Conservation (phyloP, 345 rosid species). For the Crucihimalaya himalaica region DNA sequence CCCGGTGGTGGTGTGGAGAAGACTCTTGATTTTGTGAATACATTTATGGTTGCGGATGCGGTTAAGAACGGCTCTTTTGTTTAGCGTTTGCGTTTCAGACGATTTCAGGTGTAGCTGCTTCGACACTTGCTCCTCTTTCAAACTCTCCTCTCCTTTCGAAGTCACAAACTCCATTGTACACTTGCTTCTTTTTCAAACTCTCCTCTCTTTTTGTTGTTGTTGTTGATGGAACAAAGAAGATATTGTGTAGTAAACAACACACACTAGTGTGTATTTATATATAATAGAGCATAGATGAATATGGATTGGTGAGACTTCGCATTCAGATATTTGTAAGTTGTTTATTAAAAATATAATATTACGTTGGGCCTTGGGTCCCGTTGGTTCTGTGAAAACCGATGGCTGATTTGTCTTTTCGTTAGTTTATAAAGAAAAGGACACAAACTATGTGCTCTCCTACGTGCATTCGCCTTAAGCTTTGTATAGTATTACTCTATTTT, state of each 20-base stretch:
- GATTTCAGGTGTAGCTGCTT: slow-evolving; percentile 39
- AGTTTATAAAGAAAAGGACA: background rate
- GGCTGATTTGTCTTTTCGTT: slow-evolving; percentile 37
- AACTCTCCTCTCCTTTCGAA: slow-evolving; percentile 24
- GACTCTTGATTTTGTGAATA: slow-evolving; percentile 39
- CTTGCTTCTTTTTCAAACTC: slow-evolving; percentile 34
- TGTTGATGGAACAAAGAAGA: slow-evolving; percentile 3
- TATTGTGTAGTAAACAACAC: slow-evolving; percentile 1
- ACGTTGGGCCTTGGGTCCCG: slow-evolving; percentile 30
- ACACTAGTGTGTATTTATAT: slow-evolving; percentile 16
- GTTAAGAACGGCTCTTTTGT: slow-evolving; percentile 41
- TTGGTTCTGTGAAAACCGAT: slow-evolving; percentile 38
- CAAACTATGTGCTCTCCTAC: slow-evolving; percentile 37
- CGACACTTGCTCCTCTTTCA: slow-evolving; percentile 35
- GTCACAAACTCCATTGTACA: slow-evolving; percentile 33
- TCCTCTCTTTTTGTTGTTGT: slow-evolving; percentile 16
- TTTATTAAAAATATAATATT: background rate
- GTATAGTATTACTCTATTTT: background rate
- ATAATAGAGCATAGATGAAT: background rate
- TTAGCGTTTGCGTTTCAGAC: slow-evolving; percentile 37
- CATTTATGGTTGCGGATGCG: slow-evolving; percentile 42
- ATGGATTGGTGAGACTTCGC: slow-evolving; percentile 29
- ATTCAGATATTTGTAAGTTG: slow-evolving; percentile 19
- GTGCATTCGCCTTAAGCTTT: slow-evolving; percentile 17
- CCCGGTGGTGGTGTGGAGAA: slow-evolving; percentile 33